Base-by-base conservation (phyloP, 2,329 filamentous ascomycete species). In the Epichloe brachyelytri region DNA sequence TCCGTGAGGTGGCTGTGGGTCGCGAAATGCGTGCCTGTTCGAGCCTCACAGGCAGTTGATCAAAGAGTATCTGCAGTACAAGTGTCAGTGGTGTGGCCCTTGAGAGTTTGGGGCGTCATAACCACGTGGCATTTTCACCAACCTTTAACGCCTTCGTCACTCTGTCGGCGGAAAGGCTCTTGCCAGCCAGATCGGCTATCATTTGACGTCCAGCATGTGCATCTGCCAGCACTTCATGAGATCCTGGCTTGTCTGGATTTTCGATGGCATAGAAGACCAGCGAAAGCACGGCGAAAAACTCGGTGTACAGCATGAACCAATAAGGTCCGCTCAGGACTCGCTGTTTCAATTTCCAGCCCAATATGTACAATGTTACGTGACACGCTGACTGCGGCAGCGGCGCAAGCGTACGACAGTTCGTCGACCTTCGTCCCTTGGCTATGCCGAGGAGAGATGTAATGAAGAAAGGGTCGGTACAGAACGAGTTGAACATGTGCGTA, bases 111-210 rank as follows among this genome's bases (percentile, higher is more conserved):
- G 10, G n/a, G 22, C 43, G n/a, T 34, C 26, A 45, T 17, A 8
- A 10, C 7, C 5, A 33, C 15, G 17, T 34, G 8, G 5, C 15
- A 10, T 5, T 34, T 41, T 4, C 14, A 69, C 80, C 65, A 74
- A 91, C 88, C 63, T 82, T 79, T 30, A 98, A 74, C 40, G 87
- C 85, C 44, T 75, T 76, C 1, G 86, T 88, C 60, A 94, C 93
- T 54, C 88, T 77, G 63, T 96, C 88, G 3, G 93, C 93, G 37
- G 90, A 89, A 74, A 94, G 77, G 62, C 89, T 96, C 60, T 85
- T 84, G 59, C 86, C 82, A 3, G 89, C 85, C 52, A 97, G 75
- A 15, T 81, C 82, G 48, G 82, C 80, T 54, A 97, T 78, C 55
- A 90, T 87, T 56, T 91, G 84, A 61, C 86, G 86, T 17, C 91